Percentiles rank a stretch among this genome's conserved stretches.
phyloP scores from a whole-genome alignment of 2,329 filamentous ascomycete genomes.

The Aureobasidium leucospermi region DNA sequence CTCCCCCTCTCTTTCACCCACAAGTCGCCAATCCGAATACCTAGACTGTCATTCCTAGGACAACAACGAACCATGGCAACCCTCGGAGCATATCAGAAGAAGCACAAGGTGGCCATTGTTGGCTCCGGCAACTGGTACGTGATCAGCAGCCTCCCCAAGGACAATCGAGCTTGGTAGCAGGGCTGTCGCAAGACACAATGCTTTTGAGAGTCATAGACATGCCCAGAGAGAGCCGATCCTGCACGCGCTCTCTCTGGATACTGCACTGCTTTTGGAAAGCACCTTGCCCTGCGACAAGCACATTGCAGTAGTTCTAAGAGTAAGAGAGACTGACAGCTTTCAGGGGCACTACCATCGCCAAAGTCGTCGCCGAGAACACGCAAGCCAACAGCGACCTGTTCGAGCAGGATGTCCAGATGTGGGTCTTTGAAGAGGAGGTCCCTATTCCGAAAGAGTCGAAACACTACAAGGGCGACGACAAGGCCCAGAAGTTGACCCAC shows the following conservation, averaged over 20 bases:
- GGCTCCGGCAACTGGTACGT: slow-evolving; percentile 89
- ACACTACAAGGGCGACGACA: slow-evolving; percentile 59
- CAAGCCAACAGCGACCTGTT: slow-evolving; percentile 71
- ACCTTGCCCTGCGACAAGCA: too few relatives aligned
- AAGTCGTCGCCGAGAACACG: slow-evolving; percentile 92
- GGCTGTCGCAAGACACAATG: too few relatives aligned
- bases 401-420: slow-evolving; percentile 90
- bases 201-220: too few relatives aligned
- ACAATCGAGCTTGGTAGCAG: too few relatives aligned
- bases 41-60: neutral
- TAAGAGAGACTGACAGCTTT: neutral
- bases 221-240: too few relatives aligned
- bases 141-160: slow-evolving; percentile 23
- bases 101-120: slow-evolving; percentile 88
- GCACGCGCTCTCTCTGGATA: too few relatives aligned
- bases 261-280: too few relatives aligned
- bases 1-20: neutral
- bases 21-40: neutral
- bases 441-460: slow-evolving; percentile 63
- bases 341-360: slow-evolving; percentile 94
- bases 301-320: neutral
- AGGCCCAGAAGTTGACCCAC: slow-evolving; percentile 77
- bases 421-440: slow-evolving; percentile 94
- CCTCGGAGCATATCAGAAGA: slow-evolving; percentile 51
- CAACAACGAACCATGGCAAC: slow-evolving; percentile 35